Base-by-base conservation (phyloP, 345 rosid species). In the Erodium maritimum region DNA sequence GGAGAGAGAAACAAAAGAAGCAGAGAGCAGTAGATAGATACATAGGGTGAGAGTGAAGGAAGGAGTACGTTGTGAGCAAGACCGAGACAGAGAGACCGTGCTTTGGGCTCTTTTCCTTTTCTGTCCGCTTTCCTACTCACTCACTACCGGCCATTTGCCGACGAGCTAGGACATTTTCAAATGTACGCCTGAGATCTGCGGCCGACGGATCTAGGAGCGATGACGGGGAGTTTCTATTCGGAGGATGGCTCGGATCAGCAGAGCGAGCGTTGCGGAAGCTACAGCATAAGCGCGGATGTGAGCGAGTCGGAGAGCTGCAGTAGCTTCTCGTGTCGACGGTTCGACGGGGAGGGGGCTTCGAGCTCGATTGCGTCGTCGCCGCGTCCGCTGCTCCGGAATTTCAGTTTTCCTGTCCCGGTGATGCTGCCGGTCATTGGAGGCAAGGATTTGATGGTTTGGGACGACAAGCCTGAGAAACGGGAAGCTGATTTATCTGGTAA, bases 221-320 rank as follows among this genome's bases (percentile, higher is more conserved):
- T 20, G 24, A 12, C 17, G 34, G 93, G 76, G 37, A 86, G 87
- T 67, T 52, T 78, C 5, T 75, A 88, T 20, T 85, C 94, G 0
- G 96, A 87, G 53, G 90, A 87, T 50, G 83, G 71, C 45, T 79
- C 82, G 45, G 81, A 81, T 56, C 77, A 63, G 76, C 77, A 52
- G 74, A 86, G 96, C 63, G 93, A 63, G 66, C 75, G 91, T 61
- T 80, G 88, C 75, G 97, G 97, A 8, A 90, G 95, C 60, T 94
- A 94, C 80, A 83, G 93, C 55, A 64, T 90, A 70, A 90, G 99
- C 70, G 97, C 97, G 54, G 99, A 94, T 67, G 77, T 94, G 70
- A 90, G 96, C 65, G 96, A 94, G 79, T 89, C 99, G 0, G 93
- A 90, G 80, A 94, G 96, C 65, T 82, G 88, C 19, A 83, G 90